Base-by-base conservation (phyloP, 306 rosid species). In the Alnus rubra region DNA sequence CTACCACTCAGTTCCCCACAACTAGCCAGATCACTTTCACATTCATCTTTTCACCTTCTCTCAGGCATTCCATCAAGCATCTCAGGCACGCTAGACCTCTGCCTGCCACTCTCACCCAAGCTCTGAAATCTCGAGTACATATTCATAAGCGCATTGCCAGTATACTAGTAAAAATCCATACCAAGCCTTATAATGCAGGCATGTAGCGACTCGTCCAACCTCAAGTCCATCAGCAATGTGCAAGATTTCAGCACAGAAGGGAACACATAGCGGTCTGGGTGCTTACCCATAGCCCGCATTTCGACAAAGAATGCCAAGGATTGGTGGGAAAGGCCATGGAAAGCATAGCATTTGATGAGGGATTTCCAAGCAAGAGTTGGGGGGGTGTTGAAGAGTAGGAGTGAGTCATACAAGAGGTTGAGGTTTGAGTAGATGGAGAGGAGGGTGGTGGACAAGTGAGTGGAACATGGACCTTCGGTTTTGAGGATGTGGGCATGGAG, bases 231-330 rank as follows among this genome's bases (percentile, higher is more conserved):
- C 54, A 89, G 55, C 78, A 86, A 77, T 0, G 92, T 79, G 69
- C 97, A 90, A 0, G 97, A 90, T 85, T 89, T 91, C 7, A 92
- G 82, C 44, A 92, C 88, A 23, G 97, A 85, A 78, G 97, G 98
- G 79, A 89, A 92, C 1, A 94, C 71, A 31, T 89, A 88, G 70
- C 68, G 84, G 77, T 88, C 84, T 3, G 95, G 93, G 73, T 60
- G 51, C 10, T 50, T 14, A 7, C 86, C 79, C 15, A 73, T 55
- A 58, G 87, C 82, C 58, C 88, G 82, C 98, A 92, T 91, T 77
- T 74, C 19, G 13, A 79, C 72, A 49, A 90, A 92, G 28, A 88
- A 84, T 35, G 82, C 51, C 71, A 94, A 19, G 7, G 97, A 83
- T 1, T 73, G 80, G 65, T 14, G 86, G 48, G 49, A 83, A 79